A percentile compares a stretch with the other conserved stretches of the same genome.
Conservation (phyloP, 1,284 basidiomycete species). For the Mixia osmundae region DNA sequence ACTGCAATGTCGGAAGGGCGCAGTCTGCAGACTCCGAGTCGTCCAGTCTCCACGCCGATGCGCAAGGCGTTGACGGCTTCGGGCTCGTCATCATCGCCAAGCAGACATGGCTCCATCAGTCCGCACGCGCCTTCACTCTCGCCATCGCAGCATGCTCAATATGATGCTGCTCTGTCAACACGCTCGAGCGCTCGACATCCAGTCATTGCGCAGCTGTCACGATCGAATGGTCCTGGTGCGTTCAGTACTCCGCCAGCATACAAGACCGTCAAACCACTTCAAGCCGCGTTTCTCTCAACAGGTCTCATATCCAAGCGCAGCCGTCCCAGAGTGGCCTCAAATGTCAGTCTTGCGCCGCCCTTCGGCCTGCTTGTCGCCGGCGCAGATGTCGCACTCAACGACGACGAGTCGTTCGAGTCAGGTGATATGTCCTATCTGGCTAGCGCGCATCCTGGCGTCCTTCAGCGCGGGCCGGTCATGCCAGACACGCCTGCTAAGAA, state of each 20-base stretch:
- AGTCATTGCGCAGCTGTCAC: not conserved
- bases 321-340: conserved; percentile 3
- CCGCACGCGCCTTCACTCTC: not conserved
- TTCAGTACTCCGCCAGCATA: conserved; percentile 21
- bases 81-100: not conserved
- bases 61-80: not conserved
- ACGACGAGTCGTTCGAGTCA: not conserved
- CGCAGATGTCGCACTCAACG: not conserved
- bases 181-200: not conserved
- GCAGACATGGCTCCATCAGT: not conserved
- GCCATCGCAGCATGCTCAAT: conserved; percentile 2
- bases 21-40: not conserved
- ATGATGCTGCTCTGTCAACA: not conserved
- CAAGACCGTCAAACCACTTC: conserved; percentile 24
- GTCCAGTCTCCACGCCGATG: not conserved
- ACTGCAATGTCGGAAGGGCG: not conserved
- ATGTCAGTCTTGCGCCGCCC: not conserved
- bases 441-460: conserved; percentile 2
- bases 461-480: conserved; percentile 14
- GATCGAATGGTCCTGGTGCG: not conserved
- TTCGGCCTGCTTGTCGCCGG: not conserved
- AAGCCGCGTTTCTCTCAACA: conserved; percentile 24
- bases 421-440: not conserved
- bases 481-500: conserved; percentile 23
- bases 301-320: conserved; percentile 23